These are phyloP conservation scores for Globisporangium abappressorium DNA, from an alignment of 352 stramenopile genomes.

Conservation along the genomic window DNA sequence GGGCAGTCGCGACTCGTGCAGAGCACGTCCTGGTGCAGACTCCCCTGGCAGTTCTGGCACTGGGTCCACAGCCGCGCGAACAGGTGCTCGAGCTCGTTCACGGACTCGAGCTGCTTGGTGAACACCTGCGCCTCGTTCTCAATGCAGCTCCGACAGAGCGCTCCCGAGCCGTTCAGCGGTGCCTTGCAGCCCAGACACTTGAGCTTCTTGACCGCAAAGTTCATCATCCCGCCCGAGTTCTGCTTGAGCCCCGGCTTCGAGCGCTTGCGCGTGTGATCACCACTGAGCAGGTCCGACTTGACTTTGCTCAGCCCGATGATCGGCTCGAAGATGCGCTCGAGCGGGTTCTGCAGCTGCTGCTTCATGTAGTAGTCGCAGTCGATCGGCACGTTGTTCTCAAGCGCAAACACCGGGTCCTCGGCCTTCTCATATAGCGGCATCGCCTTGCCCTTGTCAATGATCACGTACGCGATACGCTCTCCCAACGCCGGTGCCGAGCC, in stretches of 20 bases:
- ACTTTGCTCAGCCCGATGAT: constrained; percentile 95
- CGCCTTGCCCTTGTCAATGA: constrained; percentile 96
- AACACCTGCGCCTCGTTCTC: constrained; percentile 94
- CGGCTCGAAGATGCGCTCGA: constrained; percentile 98
- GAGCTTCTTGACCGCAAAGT: constrained; percentile 97
- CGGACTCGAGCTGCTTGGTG: constrained; percentile 90
- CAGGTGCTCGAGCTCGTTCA: constrained; percentile 93
- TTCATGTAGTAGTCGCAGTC: constrained; percentile 99
- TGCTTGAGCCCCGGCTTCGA: constrained; percentile 95
- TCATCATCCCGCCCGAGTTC: constrained; percentile 98
- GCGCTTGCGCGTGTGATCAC: constrained; percentile 97
- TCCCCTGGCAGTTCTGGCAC: constrained; percentile 98
- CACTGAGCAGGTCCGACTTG: constrained; percentile 91
- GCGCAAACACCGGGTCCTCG: constrained; percentile 98
- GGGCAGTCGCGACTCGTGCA: constrained; percentile 98
- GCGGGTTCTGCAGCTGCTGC: constrained; percentile 97
- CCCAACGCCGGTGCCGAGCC: constrained; percentile 96
- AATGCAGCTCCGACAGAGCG: constrained; percentile 94
- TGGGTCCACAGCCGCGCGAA: constrained; percentile 97
- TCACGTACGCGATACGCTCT: constrained; percentile 99
- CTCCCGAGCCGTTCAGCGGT: constrained; percentile 82
- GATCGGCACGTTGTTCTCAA: constrained; percentile 99
- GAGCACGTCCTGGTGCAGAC: constrained; percentile 93
- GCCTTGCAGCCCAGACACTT: constrained; percentile 98
- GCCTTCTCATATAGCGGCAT: constrained; percentile 96